Conservation (phyloP, 306 rosid genomes). For the Sicyos baderoa region DNA sequence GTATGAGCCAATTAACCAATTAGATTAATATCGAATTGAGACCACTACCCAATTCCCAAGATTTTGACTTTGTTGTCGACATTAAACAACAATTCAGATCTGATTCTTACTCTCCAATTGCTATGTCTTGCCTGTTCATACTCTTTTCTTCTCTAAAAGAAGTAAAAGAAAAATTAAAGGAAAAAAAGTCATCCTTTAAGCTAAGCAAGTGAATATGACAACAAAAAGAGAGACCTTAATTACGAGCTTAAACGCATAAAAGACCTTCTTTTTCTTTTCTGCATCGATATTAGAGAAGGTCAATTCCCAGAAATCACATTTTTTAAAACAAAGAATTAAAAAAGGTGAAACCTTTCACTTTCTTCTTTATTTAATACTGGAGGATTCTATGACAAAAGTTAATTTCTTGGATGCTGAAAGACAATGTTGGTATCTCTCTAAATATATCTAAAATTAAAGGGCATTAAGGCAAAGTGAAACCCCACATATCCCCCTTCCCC, state of each 20-base stretch:
- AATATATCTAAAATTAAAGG: conserved; percentile 35
- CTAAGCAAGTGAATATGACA: conserved; percentile 32
- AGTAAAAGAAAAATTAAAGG: conserved; percentile 26
- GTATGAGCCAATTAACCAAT: not conserved
- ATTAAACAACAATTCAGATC: conserved; percentile 5
- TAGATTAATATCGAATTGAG: not conserved
- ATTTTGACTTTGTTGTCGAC: conserved; percentile 11
- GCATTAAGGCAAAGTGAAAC: conserved; percentile 63
- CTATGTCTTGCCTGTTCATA: not conserved
- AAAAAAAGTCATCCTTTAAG: conserved; percentile 11
- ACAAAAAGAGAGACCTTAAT: conserved; percentile 49
- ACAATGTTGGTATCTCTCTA: conserved; percentile 62
- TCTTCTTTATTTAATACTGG: conserved; percentile 11
- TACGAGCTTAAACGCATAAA: conserved; percentile 29
- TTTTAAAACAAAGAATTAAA: not conserved
- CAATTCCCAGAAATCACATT: conserved; percentile 25
- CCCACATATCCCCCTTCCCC: conserved; percentile 58
- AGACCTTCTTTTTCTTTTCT: conserved; percentile 29
- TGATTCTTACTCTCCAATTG: not conserved
- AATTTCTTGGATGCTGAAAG: conserved; percentile 52
- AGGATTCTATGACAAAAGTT: conserved; percentile 93
- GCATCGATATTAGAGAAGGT: conserved; percentile 50
- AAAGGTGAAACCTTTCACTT: not conserved
- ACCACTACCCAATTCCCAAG: conserved; percentile 8
- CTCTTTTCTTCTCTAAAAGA: conserved; percentile 15